A percentile compares a stretch with the other conserved stretches of the same genome.
Evolutionary conservation across 108 stramenopile species (phyloP).

Genomic region (Fragilariopsis cylindrus): DNA sequence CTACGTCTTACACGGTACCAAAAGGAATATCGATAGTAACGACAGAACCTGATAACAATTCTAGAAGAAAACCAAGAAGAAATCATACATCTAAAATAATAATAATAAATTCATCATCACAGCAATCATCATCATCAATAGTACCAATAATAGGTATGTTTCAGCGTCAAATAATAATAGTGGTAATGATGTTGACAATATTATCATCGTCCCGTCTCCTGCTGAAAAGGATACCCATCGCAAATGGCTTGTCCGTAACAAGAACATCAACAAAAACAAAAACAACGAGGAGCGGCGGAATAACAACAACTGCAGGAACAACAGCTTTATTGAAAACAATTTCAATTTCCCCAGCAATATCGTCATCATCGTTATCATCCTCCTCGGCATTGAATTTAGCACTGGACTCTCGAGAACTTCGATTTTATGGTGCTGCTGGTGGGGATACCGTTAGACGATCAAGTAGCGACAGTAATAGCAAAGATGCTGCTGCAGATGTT

Average conservation of each 20-base stretch:
- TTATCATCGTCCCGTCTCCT: background rate
- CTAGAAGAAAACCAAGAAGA: too few species aligned
- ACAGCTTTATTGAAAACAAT: too few species aligned
- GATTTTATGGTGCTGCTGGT: slow-evolving; percentile 34
- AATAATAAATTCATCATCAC: too few species aligned
- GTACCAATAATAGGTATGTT: background rate
- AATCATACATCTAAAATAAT: too few species aligned
- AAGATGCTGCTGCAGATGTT: slow-evolving; percentile 7
- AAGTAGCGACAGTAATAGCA: slow-evolving; percentile 10
- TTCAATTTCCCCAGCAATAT: too few species aligned
- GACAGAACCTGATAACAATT: too few species aligned
- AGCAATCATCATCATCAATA: too few species aligned
- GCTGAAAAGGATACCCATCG: background rate
- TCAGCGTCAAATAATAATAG: background rate
- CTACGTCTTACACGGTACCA: too few species aligned
- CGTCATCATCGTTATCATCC: too few species aligned
- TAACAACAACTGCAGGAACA: background rate
- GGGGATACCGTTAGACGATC: background rate
- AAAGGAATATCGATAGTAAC: too few species aligned
- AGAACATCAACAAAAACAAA: background rate
- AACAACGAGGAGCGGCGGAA: background rate
- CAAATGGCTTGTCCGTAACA: background rate
- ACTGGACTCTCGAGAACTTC: slow-evolving; percentile 53
- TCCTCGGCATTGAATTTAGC: slow-evolving; percentile 20
- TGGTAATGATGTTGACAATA: background rate